Evolutionary conservation across 192 early-diverging fungal species (phyloP), one percentile per base, ranked within the genome.

Genomic region (Lobosporangium transversale): DNA sequence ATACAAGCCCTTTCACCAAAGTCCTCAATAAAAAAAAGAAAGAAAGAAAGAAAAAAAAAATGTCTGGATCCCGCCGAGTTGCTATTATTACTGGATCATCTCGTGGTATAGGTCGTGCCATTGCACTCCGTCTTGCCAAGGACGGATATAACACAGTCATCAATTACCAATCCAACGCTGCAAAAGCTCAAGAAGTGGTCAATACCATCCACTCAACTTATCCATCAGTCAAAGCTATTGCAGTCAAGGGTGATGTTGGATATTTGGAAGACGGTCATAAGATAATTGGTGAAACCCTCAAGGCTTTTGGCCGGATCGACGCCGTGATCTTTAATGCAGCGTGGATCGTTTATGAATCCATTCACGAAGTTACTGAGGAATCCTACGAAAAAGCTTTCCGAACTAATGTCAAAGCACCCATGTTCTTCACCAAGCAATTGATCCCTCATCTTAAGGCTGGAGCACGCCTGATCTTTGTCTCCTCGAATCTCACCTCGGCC

Each of bases 81-180:
- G 96, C 87, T 24, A 68, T 98, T 35, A 90, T 98, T 30, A 93
- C 96, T 29, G 96, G 96, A 20, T 94, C 96, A 26, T 95, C 95
- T n/a, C 85, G 82, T 40, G 96, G 96, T n/a, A 86, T 98, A 66
- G 96, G 96, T 52, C 87, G 94, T 36, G 93, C 93, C 0, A 94
- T 97, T 68, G 94, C 96, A 14, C 81, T 88, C 33, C 83, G 94
- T 47, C 92, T 98, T 70, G 94, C 89, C 29, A 92, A 91, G 59
- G 82, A 86, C 27, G 96, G 96, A 11, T 45, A 63, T 40, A 50
- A 63, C 5, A 55, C 63, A 35, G 69, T 60, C 87, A 87, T 58
- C 81, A 86, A 61, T 88, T 95, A 36, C 91, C 93, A 47, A 86
- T 94, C 71, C 91, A 95, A 79, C 91, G 94, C 53, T 75, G 89